A percentile compares a stretch with the other conserved stretches of the same genome.
Conservation (phyloP, 768 basidiomycete genomes). For the Aureoboletus auriporus region DNA sequence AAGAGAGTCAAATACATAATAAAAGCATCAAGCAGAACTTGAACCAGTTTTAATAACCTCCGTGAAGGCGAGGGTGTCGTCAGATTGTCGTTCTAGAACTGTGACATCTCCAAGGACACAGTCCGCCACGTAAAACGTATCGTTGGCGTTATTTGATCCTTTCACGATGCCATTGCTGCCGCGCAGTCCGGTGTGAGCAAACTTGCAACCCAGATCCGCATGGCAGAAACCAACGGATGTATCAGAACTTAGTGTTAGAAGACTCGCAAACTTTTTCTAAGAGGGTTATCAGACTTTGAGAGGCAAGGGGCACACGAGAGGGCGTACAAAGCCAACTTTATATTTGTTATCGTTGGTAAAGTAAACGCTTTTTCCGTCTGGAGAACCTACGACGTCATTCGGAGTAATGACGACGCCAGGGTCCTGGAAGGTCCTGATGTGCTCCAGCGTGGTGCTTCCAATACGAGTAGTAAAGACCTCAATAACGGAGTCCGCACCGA, state of each 20-base stretch:
- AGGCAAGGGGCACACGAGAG: not conserved
- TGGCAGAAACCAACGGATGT: constrained; percentile 67
- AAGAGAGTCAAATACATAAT: constrained; percentile 5
- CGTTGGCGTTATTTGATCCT: constrained; percentile 40
- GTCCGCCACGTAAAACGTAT: constrained; percentile 61
- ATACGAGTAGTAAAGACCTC: constrained; percentile 62
- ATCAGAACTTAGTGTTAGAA: constrained; percentile 31
- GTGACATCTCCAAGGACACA: constrained; percentile 41
- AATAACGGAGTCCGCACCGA: constrained; percentile 69
- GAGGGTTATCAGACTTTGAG: not conserved
- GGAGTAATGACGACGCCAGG: constrained; percentile 52
- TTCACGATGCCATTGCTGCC: constrained; percentile 61
- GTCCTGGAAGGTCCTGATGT: constrained; percentile 57
- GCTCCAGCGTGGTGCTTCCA: constrained; percentile 41
- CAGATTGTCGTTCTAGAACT: constrained; percentile 54
- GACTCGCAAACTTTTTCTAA: constrained; percentile 20
- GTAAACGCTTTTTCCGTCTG: constrained; percentile 61
- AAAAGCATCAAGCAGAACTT: constrained; percentile 4
- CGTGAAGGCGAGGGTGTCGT: constrained; percentile 51
- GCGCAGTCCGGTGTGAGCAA: constrained; percentile 47
- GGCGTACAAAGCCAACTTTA: constrained; percentile 53
- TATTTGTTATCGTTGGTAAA: constrained; percentile 64
- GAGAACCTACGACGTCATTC: constrained; percentile 66
- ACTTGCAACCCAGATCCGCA: constrained; percentile 54
- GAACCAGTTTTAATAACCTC: constrained; percentile 55